phyloP scores from a whole-genome alignment of 2,329 filamentous ascomycete genomes.

The Incumbomyces lentus region DNA sequence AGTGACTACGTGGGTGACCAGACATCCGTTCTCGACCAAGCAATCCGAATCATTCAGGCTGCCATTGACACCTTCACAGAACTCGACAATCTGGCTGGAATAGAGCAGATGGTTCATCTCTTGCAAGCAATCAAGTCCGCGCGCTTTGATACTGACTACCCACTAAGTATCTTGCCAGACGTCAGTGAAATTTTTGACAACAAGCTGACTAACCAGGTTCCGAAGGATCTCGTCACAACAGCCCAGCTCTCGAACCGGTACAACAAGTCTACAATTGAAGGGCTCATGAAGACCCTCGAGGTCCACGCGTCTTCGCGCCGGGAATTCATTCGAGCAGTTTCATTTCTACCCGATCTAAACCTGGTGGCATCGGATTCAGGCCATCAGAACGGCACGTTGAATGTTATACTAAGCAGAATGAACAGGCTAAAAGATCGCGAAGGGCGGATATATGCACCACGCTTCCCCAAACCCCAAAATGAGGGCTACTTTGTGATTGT shows the following conservation, averaged over 20 bases:
- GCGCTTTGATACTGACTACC: conserved; percentile 75
- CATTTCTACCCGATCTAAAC: conserved; percentile 15
- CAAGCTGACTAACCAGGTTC: conserved; percentile 16
- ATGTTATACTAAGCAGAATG: conserved; percentile 14
- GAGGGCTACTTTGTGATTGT: conserved; percentile 88
- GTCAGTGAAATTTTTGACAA: conserved; percentile 35
- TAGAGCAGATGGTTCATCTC: conserved; percentile 69
- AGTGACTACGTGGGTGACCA: conserved; percentile 96
- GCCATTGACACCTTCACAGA: conserved; percentile 90
- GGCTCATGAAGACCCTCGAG: conserved; percentile 20
- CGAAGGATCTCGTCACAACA: conserved; percentile 17
- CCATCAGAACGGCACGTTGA: conserved; percentile 17
- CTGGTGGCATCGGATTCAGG: conserved; percentile 14
- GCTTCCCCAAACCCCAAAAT: conserved; percentile 86
- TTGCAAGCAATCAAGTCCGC: conserved; percentile 89
- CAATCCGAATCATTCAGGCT: conserved; percentile 92
- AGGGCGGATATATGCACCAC: conserved; percentile 71
- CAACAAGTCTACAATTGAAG: conserved; percentile 17
- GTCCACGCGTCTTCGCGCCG: conserved; percentile 14
- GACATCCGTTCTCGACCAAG: conserved; percentile 78
- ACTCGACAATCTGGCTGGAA: conserved; percentile 64
- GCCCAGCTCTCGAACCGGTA: conserved; percentile 16
- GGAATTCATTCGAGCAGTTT: conserved; percentile 44
- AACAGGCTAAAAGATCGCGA: conserved; percentile 42
- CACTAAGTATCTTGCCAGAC: conserved; percentile 69